Evolutionary conservation across 106 monocot genomes (phyloP).

Genomic region (Dioscorea alata): DNA sequence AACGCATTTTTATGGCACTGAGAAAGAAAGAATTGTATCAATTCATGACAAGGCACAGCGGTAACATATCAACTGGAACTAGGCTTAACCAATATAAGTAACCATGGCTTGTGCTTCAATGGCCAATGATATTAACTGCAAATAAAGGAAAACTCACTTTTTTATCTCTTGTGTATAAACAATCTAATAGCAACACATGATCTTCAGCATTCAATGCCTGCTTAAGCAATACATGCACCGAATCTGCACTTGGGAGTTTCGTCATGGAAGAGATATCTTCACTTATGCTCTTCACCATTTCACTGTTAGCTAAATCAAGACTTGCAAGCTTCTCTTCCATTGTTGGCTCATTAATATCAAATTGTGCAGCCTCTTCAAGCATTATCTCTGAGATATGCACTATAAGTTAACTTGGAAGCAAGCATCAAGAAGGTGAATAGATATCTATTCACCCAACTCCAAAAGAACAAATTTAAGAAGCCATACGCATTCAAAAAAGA

Average conservation of each 20-base stretch:
- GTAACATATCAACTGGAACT: too few relatives aligned
- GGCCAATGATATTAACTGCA: neutral
- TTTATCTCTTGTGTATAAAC: conserved; percentile 69
- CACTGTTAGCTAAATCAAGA: conserved; percentile 33
- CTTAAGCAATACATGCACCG: conserved; percentile 77
- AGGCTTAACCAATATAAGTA: neutral
- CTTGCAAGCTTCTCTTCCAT: conserved; percentile 83
- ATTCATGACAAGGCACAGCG: too few relatives aligned
- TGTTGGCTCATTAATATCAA: conserved; percentile 57
- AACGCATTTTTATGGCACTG: too few relatives aligned
- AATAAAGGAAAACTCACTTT: conserved; percentile 40
- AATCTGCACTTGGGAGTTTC: conserved; percentile 81
- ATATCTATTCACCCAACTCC: too few relatives aligned
- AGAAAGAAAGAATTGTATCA: too few relatives aligned
- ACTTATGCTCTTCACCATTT: conserved; percentile 7
- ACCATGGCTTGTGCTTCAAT: neutral
- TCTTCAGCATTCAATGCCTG: conserved; percentile 94
- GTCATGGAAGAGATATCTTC: conserved; percentile 16
- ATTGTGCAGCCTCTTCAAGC: conserved; percentile 6
- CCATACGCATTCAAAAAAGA: too few relatives aligned
- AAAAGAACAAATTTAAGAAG: too few relatives aligned
- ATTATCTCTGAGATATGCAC: neutral
- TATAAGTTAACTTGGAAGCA: too few relatives aligned
- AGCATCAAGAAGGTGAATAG: too few relatives aligned
- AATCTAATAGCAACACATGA: conserved; percentile 58